phyloP scores from a whole-genome alignment of 2,329 filamentous ascomycete species.

The Herpotrichia juniperi region DNA sequence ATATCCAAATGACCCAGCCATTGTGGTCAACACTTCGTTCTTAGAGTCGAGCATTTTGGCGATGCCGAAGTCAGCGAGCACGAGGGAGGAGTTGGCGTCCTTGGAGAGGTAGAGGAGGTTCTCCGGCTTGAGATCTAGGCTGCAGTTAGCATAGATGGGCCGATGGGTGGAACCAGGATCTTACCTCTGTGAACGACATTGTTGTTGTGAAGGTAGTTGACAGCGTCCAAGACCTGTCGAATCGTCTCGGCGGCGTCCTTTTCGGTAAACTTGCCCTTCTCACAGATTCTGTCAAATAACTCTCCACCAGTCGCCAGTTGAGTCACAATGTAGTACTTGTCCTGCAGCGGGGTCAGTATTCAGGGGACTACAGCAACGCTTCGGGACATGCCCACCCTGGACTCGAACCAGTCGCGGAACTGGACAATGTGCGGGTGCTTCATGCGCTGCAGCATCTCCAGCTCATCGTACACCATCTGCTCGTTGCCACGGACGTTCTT shows the following conservation, averaged over 20 bases:
- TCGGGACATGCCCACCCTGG: constrained; percentile 67
- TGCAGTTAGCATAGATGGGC: constrained; percentile 23
- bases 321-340: constrained; percentile 99
- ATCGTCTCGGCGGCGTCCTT: constrained; percentile 97
- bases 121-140: constrained; percentile 90
- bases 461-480: constrained; percentile 97
- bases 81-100: constrained; percentile 78
- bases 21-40: constrained; percentile 91
- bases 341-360: constrained; percentile 59
- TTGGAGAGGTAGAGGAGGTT: constrained; percentile 92
- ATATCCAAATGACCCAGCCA: constrained; percentile 98
- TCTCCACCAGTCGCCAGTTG: constrained; percentile 95
- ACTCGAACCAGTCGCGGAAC: constrained; percentile 99
- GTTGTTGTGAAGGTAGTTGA: constrained; percentile 91
- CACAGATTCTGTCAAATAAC: constrained; percentile 96
- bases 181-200: constrained; percentile 95
- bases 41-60: constrained; percentile 95
- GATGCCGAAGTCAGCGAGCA: constrained; percentile 97
- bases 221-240: constrained; percentile 88
- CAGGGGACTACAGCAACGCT: neutral
- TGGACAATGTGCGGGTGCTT: constrained; percentile 95
- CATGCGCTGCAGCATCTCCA: constrained; percentile 89
- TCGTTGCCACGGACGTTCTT: constrained; percentile 99
- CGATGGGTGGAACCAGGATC: constrained; percentile 13
- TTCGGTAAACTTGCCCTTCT: constrained; percentile 97